phyloP scores from a whole-genome alignment of 2,329 filamentous ascomycete genomes.

The Tolypocladium amazonense region DNA sequence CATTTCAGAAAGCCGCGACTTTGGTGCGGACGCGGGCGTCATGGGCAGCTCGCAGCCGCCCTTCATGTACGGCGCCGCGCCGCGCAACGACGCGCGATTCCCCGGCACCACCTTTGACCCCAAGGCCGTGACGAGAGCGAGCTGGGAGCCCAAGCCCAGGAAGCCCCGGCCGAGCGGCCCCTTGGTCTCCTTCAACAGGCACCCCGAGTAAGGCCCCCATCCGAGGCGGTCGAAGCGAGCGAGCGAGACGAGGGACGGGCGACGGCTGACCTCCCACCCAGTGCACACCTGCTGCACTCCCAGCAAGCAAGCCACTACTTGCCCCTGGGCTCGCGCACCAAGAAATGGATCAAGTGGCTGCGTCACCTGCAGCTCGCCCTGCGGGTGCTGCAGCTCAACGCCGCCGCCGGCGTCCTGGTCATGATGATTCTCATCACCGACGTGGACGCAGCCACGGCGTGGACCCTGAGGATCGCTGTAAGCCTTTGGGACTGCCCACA shows the following conservation, averaged over 20 bases:
- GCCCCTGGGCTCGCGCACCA: slow-evolving; percentile 60
- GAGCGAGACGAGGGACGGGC: not conserved
- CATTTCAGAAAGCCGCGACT: not conserved
- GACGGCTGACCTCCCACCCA: slow-evolving; percentile 13
- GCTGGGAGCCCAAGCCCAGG: slow-evolving; percentile 52
- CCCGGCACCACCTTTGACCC: slow-evolving; percentile 63
- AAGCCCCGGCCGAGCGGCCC: slow-evolving; percentile 63
- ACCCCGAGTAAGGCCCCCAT: slow-evolving; percentile 60
- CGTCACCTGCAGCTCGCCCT: slow-evolving; percentile 60
- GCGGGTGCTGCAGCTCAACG: slow-evolving; percentile 56
- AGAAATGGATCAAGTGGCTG: slow-evolving; percentile 58
- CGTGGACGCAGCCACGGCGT: slow-evolving; percentile 52
- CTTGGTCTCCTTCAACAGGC: slow-evolving; percentile 70
- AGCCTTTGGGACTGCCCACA: slow-evolving; percentile 17
- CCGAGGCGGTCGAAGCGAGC: not conserved
- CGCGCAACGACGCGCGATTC: slow-evolving; percentile 39
- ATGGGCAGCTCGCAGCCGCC: slow-evolving; percentile 33
- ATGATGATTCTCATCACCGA: slow-evolving; percentile 69
- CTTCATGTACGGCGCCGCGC: slow-evolving; percentile 59
- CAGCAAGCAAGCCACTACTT: slow-evolving; percentile 50
- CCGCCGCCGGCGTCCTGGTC: slow-evolving; percentile 59
- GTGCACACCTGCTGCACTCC: slow-evolving; percentile 52
- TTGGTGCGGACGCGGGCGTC: not conserved
- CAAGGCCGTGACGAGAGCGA: slow-evolving; percentile 73
- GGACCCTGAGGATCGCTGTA: slow-evolving; percentile 71